Evolutionary conservation across 176 grass and related monocot species (phyloP).

Genomic region (Miscanthus lutarioriparius): DNA sequence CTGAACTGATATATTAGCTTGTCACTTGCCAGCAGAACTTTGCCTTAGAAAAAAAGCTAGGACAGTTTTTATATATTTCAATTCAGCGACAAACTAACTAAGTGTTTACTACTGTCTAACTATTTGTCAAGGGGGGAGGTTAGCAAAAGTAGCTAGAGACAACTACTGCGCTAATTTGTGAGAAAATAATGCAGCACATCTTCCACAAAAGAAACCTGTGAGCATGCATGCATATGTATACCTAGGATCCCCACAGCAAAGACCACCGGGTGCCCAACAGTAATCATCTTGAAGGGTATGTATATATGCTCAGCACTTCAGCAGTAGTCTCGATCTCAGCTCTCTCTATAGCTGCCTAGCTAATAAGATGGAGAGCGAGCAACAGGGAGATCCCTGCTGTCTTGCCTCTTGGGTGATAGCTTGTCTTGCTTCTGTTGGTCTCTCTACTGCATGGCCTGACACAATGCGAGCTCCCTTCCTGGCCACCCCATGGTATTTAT

Average conservation of each 20-base stretch:
- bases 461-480: constrained; percentile 18
- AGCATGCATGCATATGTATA: neutral
- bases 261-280: constrained; percentile 26
- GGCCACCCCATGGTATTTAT: constrained; percentile 41
- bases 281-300: constrained; percentile 28
- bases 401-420: neutral
- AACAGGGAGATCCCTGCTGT: neutral
- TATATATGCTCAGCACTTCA: neutral
- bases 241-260: constrained; percentile 53
- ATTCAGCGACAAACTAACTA: neutral
- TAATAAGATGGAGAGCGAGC: constrained; percentile 10
- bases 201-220: neutral
- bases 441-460: constrained; percentile 21
- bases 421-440: neutral
- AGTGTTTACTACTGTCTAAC: neutral
- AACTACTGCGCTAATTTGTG: neutral
- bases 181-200: neutral
- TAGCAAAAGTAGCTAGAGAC: neutral
- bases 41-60: no score
- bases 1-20: neutral
- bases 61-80: neutral
- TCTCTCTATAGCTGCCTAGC: constrained; percentile 4
- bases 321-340: constrained; percentile 9
- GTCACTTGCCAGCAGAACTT: no score
- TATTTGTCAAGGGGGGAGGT: neutral